These are phyloP conservation scores for Pontederia crassipes DNA, from an alignment of 176 grass and related monocot genomes.

Conservation along the genomic window DNA sequence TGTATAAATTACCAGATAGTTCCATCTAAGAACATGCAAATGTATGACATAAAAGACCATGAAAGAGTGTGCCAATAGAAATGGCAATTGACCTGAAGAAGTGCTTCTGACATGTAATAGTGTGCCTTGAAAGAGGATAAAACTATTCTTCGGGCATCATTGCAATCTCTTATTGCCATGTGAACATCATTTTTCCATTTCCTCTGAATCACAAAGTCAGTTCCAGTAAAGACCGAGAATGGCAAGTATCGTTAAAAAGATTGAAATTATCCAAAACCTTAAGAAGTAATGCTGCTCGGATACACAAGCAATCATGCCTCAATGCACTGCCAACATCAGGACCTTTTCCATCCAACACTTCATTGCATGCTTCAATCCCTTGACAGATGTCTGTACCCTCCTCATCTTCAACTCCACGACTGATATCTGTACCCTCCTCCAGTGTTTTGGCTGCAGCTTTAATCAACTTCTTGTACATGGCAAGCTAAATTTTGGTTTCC, in stretches of 20 bases:
- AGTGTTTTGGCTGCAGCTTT: conserved; percentile 44
- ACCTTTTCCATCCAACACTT: conserved; percentile 53
- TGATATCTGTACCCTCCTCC: conserved; percentile 37
- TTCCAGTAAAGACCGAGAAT: conserved; percentile 8
- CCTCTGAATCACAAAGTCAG: conserved; percentile 49
- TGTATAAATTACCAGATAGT: neutral
- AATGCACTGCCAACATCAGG: conserved; percentile 35
- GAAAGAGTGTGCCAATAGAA: neutral
- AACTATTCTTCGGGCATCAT: conserved; percentile 49
- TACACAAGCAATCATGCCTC: conserved; percentile 67
- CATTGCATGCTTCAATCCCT: conserved; percentile 83
- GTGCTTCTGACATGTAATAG: conserved; percentile 66
- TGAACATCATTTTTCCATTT: conserved; percentile 97
- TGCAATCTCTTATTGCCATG: conserved; percentile 90
- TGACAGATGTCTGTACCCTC: conserved; percentile 37
- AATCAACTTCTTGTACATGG: conserved; percentile 61
- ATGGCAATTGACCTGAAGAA: conserved; percentile 48
- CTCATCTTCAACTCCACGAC: conserved; percentile 62
- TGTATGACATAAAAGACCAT: neutral
- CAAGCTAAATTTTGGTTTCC: conserved; percentile 37
- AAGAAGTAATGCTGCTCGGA: conserved; percentile 68
- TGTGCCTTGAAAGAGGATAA: conserved; percentile 57
- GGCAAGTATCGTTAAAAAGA: conserved; percentile 15
- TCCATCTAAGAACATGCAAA: too few relatives aligned
- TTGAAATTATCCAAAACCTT: conserved; percentile 47